Percentiles rank a stretch among this genome's conserved stretches.
Conservation (phyloP, 1,139 yeast species). For the Ashbya aceris region DNA sequence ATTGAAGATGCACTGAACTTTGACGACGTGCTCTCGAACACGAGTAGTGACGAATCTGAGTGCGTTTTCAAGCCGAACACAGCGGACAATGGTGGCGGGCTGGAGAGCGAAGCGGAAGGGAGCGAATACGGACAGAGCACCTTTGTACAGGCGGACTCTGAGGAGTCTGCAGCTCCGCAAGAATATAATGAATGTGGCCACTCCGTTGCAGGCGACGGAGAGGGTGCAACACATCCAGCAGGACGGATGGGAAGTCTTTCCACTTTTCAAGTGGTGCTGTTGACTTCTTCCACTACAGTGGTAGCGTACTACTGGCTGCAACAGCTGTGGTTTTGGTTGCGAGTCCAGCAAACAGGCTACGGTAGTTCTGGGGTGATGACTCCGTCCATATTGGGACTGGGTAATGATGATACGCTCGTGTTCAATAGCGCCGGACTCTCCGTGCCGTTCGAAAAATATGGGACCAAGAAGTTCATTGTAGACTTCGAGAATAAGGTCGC, state of each 20-base stretch:
- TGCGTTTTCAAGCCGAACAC: slow-evolving; percentile 5
- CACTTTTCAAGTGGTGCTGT: slow-evolving; percentile 7
- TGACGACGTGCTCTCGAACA: slow-evolving; percentile 10
- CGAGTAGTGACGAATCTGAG: slow-evolving; percentile 10
- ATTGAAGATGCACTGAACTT: slow-evolving; percentile 1
- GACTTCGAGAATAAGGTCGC: slow-evolving; percentile 10
- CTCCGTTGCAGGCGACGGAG: background rate
- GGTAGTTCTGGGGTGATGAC: background rate
- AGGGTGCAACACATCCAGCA: background rate
- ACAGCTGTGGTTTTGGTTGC: slow-evolving; percentile 1
- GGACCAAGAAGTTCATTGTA: slow-evolving; percentile 6
- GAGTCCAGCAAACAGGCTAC: background rate
- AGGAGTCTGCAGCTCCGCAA: background rate
- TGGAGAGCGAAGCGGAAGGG: background rate
- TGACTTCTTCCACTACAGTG: slow-evolving; percentile 9
- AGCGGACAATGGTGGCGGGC: slow-evolving; percentile 2
- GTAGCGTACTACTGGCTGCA: slow-evolving; percentile 4
- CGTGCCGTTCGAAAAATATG: slow-evolving; percentile 6
- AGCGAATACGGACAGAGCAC: background rate
- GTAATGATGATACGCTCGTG: slow-evolving; percentile 3
- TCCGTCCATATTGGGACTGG: slow-evolving; percentile 5
- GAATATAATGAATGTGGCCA: background rate
- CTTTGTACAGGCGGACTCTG: background rate
- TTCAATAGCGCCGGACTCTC: slow-evolving; percentile 6
- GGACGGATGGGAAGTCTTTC: background rate